Conservation (phyloP, 2,329 filamentous ascomycete genomes). For the Aphanocladium album region DNA sequence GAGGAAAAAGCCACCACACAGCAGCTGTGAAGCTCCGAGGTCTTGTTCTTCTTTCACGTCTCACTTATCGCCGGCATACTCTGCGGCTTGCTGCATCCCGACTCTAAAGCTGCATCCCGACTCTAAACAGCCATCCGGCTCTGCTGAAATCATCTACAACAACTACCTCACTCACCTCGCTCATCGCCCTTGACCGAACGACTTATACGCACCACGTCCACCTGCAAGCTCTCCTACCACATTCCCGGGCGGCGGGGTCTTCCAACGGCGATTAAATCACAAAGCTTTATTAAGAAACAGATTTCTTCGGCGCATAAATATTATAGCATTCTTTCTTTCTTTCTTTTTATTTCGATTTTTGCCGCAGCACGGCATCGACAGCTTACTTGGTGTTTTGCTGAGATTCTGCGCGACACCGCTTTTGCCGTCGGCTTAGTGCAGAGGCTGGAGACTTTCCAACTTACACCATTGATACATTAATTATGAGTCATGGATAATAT, state of each 20-base stretch:
- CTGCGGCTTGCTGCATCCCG: not conserved
- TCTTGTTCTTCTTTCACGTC: not conserved
- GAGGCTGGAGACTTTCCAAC: not conserved
- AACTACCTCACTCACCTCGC: not conserved
- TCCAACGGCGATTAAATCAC: not conserved
- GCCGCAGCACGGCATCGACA: not conserved
- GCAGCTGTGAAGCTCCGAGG: not conserved
- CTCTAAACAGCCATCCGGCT: not conserved
- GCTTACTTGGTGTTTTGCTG: not conserved
- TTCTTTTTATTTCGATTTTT: no score
- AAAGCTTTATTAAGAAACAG: not conserved
- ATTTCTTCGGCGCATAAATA: not conserved
- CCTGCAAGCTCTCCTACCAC: not conserved
- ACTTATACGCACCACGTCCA: not conserved
- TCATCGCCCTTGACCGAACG: not conserved
- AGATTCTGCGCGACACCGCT: not conserved
- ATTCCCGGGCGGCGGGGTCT: not conserved
- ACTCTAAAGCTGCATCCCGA: not conserved
- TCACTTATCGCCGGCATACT: not conserved
- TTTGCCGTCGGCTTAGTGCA: not conserved
- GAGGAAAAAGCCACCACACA: not conserved
- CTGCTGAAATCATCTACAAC: not conserved
- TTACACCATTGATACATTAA: not conserved
- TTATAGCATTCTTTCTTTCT: not conserved
- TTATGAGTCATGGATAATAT: slow-evolving; percentile 26